These are phyloP conservation scores for Naganishia sp. DNA, from an alignment of 1,284 basidiomycete species.

Conservation along the genomic window DNA sequence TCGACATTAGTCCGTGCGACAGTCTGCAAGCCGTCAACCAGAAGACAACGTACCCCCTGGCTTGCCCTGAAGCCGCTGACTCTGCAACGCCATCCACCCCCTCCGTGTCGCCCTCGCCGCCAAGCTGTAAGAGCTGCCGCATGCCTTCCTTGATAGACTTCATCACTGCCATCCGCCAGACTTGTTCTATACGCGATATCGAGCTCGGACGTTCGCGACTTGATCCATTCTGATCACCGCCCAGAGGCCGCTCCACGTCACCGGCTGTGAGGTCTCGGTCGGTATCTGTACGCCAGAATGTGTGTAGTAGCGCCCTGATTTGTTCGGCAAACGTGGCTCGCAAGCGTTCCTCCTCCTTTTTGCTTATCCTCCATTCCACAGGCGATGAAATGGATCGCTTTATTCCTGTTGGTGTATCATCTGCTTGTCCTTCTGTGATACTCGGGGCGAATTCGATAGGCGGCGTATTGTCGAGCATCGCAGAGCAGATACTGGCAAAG, in stretches of 20 bases:
- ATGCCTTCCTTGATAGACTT: conserved; percentile 64
- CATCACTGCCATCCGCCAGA: conserved; percentile 70
- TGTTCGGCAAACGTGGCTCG: conserved; percentile 6
- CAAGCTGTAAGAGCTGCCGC: conserved; percentile 29
- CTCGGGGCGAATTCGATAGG: conserved; percentile 4
- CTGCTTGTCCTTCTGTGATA: background rate
- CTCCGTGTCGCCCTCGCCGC: conserved; percentile 52
- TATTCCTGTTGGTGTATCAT: background rate
- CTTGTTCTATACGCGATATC: conserved; percentile 52
- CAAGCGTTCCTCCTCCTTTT: conserved; percentile 1
- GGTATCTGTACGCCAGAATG: conserved; percentile 14
- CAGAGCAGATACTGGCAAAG: conserved; percentile 17
- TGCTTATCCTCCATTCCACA: conserved; percentile 5
- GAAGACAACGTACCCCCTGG: conserved; percentile 51
- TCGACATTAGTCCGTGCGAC: conserved; percentile 8
- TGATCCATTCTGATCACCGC: background rate
- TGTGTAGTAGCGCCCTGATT: conserved; percentile 12
- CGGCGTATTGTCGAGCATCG: conserved; percentile 13
- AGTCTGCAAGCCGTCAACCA: conserved; percentile 36
- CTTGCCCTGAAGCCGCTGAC: conserved; percentile 35
- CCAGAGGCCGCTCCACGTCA: background rate
- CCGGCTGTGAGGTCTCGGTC: background rate
- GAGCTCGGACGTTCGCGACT: conserved; percentile 23
- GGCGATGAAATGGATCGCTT: background rate
- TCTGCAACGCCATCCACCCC: conserved; percentile 59